Evolutionary conservation across 2,329 filamentous ascomycete species (phyloP).

Genomic region (Colletotrichum nymphaeae): DNA sequence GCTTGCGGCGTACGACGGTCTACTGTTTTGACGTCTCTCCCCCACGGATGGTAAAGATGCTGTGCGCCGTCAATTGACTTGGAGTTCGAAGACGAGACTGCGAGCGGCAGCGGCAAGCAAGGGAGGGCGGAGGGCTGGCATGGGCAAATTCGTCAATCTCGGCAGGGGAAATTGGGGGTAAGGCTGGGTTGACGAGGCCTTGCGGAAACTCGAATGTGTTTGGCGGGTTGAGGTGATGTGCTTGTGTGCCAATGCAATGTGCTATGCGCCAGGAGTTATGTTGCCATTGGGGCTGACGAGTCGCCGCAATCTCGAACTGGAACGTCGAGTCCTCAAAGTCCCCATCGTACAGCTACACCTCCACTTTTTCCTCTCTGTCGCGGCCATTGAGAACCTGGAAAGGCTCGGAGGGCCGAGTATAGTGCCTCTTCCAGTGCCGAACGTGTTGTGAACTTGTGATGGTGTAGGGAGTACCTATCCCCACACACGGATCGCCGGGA

Average conservation of each 20-base stretch:
- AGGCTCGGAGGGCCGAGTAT: not conserved
- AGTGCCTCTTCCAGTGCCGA: not conserved
- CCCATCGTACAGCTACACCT: not conserved
- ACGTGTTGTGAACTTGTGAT: not conserved
- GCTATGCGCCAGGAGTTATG: not conserved
- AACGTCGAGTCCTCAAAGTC: not conserved
- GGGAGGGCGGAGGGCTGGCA: constrained; percentile 3
- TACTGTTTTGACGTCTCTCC: not conserved
- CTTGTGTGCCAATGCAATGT: not conserved
- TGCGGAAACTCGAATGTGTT: not conserved
- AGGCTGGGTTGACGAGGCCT: not conserved
- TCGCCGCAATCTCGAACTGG: not conserved
- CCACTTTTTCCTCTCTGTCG: not conserved
- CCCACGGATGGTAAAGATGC: not conserved
- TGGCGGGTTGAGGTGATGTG: not conserved
- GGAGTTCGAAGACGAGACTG: not conserved
- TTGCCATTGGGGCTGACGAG: not conserved
- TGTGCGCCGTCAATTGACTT: not conserved
- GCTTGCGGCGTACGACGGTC: not conserved
- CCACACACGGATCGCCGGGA: not conserved
- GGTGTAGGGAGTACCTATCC: not conserved
- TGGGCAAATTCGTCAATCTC: constrained; percentile 27
- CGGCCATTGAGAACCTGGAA: not conserved
- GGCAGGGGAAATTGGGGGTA: constrained; percentile 27
- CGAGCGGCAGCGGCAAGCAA: constrained; percentile 1